phyloP scores from a whole-genome alignment of 768 basidiomycete species.

The Xanthoconium purpureum region DNA sequence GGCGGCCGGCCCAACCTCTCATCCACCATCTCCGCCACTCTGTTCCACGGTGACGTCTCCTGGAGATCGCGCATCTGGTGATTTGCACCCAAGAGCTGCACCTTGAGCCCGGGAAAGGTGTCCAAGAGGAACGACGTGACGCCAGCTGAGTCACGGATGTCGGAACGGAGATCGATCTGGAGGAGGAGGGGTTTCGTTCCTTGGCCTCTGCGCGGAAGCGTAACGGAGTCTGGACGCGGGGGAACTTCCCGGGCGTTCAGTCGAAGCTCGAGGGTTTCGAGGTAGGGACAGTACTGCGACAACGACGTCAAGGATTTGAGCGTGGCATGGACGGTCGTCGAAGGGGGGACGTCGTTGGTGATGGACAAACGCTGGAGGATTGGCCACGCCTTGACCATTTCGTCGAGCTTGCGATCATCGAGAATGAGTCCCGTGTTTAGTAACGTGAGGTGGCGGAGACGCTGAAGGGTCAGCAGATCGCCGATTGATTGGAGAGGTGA shows the following conservation, averaged over 20 bases:
- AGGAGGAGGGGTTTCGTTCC: constrained; percentile 2
- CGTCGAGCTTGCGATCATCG: constrained; percentile 10
- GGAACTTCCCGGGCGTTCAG: constrained; percentile 21
- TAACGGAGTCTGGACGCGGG: neutral
- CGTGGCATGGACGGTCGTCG: constrained; percentile 4
- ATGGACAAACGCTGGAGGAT: constrained; percentile 16
- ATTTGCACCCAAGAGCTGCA: constrained; percentile 1
- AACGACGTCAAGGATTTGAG: constrained; percentile 11
- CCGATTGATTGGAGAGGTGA: constrained; percentile 11
- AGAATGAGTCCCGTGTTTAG: constrained; percentile 12
- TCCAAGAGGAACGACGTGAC: constrained; percentile 19
- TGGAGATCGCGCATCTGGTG: constrained; percentile 8
- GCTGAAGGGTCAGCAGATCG: constrained; percentile 2
- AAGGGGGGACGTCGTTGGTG: constrained; percentile 11
- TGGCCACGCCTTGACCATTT: constrained; percentile 20
- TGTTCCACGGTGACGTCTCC: constrained; percentile 21
- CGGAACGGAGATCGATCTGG: constrained; percentile 15
- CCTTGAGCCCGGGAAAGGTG: constrained; percentile 6
- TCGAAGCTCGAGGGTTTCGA: constrained; percentile 15
- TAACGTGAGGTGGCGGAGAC: constrained; percentile 13
- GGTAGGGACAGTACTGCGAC: constrained; percentile 14
- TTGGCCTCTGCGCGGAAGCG: neutral
- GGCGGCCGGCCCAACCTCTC: constrained; percentile 13
- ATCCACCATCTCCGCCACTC: constrained; percentile 18
- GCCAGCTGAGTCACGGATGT: constrained; percentile 16